Base-by-base conservation (phyloP, 495 filamentous ascomycete species). In the Penicillium atrosanguineum region DNA sequence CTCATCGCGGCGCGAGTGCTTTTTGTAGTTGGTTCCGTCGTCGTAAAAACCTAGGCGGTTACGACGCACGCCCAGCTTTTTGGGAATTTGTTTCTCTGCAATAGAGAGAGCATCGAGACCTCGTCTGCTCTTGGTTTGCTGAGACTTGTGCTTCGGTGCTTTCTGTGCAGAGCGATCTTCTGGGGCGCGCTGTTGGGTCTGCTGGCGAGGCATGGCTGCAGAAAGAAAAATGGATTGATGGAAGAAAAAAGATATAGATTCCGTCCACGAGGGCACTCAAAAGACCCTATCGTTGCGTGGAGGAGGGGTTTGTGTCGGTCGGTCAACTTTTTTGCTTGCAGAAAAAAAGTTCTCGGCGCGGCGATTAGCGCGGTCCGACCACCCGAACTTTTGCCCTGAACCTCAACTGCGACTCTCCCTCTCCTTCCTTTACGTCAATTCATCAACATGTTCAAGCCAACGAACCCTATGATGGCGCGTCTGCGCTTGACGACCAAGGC, bases 401-500 rank as follows among this genome's bases (percentile, higher is more conserved):
- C 39, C 40, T 41, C 46, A 21, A 48, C 28, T 34, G 11, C 46
- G 43, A 46, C 52, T 41, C 54, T 48, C 44, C 44, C 40, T 36
- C 28, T 21, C 36, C 38, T 50, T 47, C 28, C 18, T 18, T 44
- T 23, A 19, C 39, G 16, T 36, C 51, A 40, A 36, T 25, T 23
- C 20, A 20, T 40, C 56, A 71, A 56, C 19, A 84, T 84, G 81
- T 77, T 82, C 61, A 82, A 87, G 71, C 88, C 92, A 15, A 87
- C 93, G 18, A 72, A 83, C 51, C 66, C 80, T 34, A 85, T 96
- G 68, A 78, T 82, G 59, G 77, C 78, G 68, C 78, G 79, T 44
- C 60, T 90, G 48, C 84, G 88, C 64, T 78, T 98, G 49, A 96
- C 88, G 5, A 97, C 94, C 55, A 98, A 98, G 74, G 83, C 89